These are phyloP conservation scores for Venturia pyrina DNA, from an alignment of 2,329 filamentous ascomycete species.

Conservation along the genomic window DNA sequence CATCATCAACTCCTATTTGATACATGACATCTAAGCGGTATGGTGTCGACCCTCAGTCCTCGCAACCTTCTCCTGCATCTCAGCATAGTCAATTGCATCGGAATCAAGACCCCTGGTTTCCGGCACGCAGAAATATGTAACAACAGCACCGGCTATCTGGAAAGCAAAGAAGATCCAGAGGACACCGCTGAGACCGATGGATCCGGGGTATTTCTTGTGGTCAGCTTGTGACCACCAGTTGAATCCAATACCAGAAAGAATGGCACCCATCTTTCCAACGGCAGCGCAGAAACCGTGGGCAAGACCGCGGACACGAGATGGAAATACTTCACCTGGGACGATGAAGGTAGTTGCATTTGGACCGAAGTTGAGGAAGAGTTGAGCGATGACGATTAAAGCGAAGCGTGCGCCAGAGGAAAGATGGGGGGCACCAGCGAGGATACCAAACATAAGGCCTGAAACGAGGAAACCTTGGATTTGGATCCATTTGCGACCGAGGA, in stretches of 20 bases:
- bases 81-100: conserved; percentile 14
- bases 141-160: conserved; percentile 13
- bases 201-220: conserved; percentile 12
- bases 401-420: conserved; percentile 20
- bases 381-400: conserved; percentile 20
- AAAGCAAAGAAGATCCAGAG: conserved; percentile 16
- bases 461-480: conserved; percentile 18
- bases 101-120: conserved; percentile 14
- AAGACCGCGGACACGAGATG: conserved; percentile 26
- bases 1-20: neutral
- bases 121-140: conserved; percentile 14
- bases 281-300: conserved; percentile 29
- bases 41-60: neutral
- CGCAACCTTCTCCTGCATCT: conserved; percentile 7
- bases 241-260: conserved; percentile 16
- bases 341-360: conserved; percentile 29
- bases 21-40: neutral
- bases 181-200: conserved; percentile 13
- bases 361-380: conserved; percentile 20
- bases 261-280: conserved; percentile 27
- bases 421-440: conserved; percentile 22
- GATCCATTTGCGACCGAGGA: conserved; percentile 18
- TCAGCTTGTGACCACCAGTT: conserved; percentile 13
- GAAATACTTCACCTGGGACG: conserved; percentile 29
- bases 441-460: conserved; percentile 20